Conservation (phyloP, 164 flowering plant genomes). For the Kalanchoe fedtschenkoi region DNA sequence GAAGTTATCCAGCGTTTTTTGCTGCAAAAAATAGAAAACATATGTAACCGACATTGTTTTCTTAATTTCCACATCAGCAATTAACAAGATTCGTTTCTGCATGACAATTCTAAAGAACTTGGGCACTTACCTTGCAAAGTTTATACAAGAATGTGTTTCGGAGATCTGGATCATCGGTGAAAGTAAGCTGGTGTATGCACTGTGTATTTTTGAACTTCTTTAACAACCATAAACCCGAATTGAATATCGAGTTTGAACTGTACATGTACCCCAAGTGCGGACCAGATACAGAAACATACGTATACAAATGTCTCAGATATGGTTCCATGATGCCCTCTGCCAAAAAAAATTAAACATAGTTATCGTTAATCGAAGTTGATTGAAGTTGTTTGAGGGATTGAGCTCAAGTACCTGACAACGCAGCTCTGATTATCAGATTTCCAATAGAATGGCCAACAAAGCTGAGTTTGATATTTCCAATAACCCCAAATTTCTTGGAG, state of each 20-base stretch:
- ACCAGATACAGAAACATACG: slow-evolving; percentile 88
- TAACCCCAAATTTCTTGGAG: slow-evolving; percentile 48
- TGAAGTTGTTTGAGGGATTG: not conserved
- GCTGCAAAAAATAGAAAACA: slow-evolving; percentile 35
- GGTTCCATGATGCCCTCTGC: slow-evolving; percentile 89
- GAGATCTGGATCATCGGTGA: slow-evolving; percentile 85
- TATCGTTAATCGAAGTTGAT: not conserved
- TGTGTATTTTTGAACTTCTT: slow-evolving; percentile 84
- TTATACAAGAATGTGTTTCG: slow-evolving; percentile 84
- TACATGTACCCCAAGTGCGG: slow-evolving; percentile 97
- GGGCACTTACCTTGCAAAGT: slow-evolving; percentile 62
- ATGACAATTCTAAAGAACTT: not conserved
- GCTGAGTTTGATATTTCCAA: slow-evolving; percentile 66
- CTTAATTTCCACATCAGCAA: slow-evolving; percentile 16
- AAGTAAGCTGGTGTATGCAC: slow-evolving; percentile 93
- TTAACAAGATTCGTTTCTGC: not conserved
- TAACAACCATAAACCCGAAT: slow-evolving; percentile 94
- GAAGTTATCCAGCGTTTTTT: slow-evolving; percentile 75
- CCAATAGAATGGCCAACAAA: slow-evolving; percentile 99
- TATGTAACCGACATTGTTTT: too few species aligned
- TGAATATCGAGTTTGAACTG: slow-evolving; percentile 86
- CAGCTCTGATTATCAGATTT: slow-evolving; percentile 76
- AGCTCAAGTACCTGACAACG: slow-evolving; percentile 61
- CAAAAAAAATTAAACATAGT: slow-evolving; percentile 14
- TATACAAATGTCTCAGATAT: slow-evolving; percentile 54